Evolutionary conservation across 768 basidiomycete genomes (phyloP), one percentile per base, ranked within the genome.

Genomic region (Psilocybe cubensis): DNA sequence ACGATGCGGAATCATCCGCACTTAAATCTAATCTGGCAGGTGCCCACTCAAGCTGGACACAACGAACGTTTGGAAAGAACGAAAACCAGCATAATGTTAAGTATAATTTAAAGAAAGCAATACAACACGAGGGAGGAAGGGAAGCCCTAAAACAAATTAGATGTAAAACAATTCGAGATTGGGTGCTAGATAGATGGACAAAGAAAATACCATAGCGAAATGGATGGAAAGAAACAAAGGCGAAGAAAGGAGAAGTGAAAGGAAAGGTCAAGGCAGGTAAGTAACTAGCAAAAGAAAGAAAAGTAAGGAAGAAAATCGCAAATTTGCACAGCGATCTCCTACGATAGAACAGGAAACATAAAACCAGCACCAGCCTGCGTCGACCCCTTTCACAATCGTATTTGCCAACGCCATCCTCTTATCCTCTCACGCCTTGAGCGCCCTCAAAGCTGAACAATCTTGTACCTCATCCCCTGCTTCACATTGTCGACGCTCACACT

Each of bases 401-500:
- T 47, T 64, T 20, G 65, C 65, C 17, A 69, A 56, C 21, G 58
- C 65, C 28, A 53, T 62, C 29, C 89, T 73, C 74, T 88, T 89
- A 35, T 94, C 92, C 69, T 93, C 89, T 92, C 92, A 93, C 0
- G 73, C 70, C 72, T 86, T 91, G 64, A 94, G 68, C 33, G 90
- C 89, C 63, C 79, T 85, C 65, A 98, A 69, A 98, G 75, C 70
- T 94, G 89, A 3, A 88, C 63, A 58, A 96, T 84, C 76, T 92
- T 95, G 43, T 90, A 88, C 46, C 85, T 78, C 68, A 89, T 92
- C 25, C 91, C 92, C 59, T 85, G 83, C 49, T 92, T 80, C 29
- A 98, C 81, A 72, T 98, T 96, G 68, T 96, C 96, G 74, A 97
- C 95, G 64, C 91, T 94, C 28, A 98, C 89, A 59, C 87, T 85